Evolutionary conservation across 805 yeast genomes (phyloP).

Genomic region (Kluyveromyces siamensis): DNA sequence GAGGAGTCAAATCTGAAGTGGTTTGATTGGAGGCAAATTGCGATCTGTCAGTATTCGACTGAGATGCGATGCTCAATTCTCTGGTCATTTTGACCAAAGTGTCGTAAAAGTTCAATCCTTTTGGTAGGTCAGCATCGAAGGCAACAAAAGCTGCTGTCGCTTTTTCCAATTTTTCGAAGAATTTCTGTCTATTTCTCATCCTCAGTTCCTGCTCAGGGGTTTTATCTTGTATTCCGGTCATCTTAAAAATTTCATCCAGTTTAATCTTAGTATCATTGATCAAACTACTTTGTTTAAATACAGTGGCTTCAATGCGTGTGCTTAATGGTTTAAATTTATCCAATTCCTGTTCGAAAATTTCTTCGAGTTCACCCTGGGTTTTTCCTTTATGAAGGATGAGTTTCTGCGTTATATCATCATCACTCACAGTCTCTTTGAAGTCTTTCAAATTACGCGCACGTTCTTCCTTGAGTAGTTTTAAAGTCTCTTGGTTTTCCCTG

Average conservation of each 20-base stretch:
- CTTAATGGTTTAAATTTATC: conserved; percentile 66
- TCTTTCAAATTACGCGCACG: conserved; percentile 52
- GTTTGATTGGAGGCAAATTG: conserved; percentile 6
- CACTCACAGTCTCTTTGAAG: conserved; percentile 59
- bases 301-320: conserved; percentile 55
- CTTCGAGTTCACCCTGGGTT: conserved; percentile 47
- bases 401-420: conserved; percentile 76
- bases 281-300: conserved; percentile 52
- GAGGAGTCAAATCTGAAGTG: background rate
- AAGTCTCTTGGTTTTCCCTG: conserved; percentile 49
- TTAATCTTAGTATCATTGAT: conserved; percentile 37
- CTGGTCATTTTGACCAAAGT: conserved; percentile 29
- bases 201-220: conserved; percentile 29
- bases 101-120: conserved; percentile 57
- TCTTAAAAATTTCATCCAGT: conserved; percentile 39
- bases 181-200: conserved; percentile 27
- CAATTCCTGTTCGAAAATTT: conserved; percentile 61
- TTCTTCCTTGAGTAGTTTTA: conserved; percentile 56
- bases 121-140: conserved; percentile 47
- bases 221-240: conserved; percentile 36
- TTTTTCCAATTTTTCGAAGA: conserved; percentile 34
- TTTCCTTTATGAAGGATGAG: conserved; percentile 57
- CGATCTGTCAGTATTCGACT: background rate
- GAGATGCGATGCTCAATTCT: conserved; percentile 7
- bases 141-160: conserved; percentile 53